phyloP scores from a whole-genome alignment of 345 rosid species.

The Lepidium sativum region DNA sequence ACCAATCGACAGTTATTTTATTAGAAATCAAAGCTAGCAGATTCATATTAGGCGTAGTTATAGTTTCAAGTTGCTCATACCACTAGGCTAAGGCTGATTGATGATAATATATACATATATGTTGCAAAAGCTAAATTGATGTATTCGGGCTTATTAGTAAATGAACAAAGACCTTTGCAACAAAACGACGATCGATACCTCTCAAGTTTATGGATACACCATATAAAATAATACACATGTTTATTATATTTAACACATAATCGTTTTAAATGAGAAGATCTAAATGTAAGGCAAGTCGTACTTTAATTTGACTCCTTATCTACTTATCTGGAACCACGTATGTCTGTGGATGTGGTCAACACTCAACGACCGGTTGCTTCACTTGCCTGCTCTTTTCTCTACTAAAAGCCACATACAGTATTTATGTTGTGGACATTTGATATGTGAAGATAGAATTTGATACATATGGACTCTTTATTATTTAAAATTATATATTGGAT shows the following conservation, averaged over 20 bases:
- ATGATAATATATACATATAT: not conserved
- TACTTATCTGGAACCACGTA: constrained; percentile 14
- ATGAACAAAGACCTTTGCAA: not conserved
- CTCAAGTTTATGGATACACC: not conserved
- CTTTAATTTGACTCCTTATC: constrained; percentile 15
- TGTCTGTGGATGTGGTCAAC: constrained; percentile 12
- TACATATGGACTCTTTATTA: too few species aligned
- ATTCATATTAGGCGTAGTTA: too few species aligned
- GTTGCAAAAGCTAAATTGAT: not conserved
- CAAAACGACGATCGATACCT: constrained; percentile 3
- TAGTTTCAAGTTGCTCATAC: too few species aligned
- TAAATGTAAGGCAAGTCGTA: not conserved
- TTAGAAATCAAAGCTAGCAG: too few species aligned
- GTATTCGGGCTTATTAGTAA: not conserved
- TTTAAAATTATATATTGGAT: too few species aligned
- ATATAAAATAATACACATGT: not conserved
- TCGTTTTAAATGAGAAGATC: not conserved
- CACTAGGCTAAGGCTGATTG: too few species aligned
- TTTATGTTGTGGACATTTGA: not conserved
- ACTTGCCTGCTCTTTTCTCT: constrained; percentile 1
- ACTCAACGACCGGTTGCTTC: constrained; percentile 1
- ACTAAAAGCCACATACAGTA: not conserved
- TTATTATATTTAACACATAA: not conserved
- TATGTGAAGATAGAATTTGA: too few species aligned
- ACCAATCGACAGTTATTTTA: too few species aligned